phyloP scores from a whole-genome alignment of 768 basidiomycete genomes.

The Hirschioporus abietinus region DNA sequence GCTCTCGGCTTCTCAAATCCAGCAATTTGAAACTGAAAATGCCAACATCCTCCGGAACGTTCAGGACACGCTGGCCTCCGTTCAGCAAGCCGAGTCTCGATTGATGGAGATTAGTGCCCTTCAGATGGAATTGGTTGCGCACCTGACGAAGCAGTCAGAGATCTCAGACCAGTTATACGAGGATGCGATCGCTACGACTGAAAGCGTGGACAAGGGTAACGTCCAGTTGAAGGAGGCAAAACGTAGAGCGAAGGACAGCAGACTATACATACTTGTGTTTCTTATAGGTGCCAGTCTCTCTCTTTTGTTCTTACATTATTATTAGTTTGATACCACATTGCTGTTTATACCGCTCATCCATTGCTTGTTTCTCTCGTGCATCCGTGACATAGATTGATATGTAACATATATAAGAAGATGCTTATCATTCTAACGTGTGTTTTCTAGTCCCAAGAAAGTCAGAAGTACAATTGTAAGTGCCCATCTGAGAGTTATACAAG shows the following conservation, averaged over 20 bases:
- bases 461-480: background rate
- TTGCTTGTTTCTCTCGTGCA: constrained; percentile 4
- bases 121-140: constrained; percentile 86
- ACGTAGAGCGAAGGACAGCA: constrained; percentile 77
- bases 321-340: constrained; percentile 34
- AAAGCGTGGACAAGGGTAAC: constrained; percentile 86
- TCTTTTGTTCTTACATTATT: constrained; percentile 89
- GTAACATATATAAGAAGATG: background rate
- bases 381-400: background rate
- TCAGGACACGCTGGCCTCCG: constrained; percentile 80
- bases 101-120: constrained; percentile 89
- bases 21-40: constrained; percentile 92
- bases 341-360: background rate
- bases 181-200: constrained; percentile 85
- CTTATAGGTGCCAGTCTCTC: constrained; percentile 89
- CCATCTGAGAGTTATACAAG: background rate
- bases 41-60: constrained; percentile 78
- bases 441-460: background rate
- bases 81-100: constrained; percentile 88
- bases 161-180: constrained; percentile 91
- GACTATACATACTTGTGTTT: constrained; percentile 88
- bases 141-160: constrained; percentile 87
- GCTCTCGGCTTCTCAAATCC: constrained; percentile 80
- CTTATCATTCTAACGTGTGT: background rate
- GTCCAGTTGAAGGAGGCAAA: constrained; percentile 85